phyloP scores from a whole-genome alignment of 1,139 yeast genomes.

The Spathaspora sp. region DNA sequence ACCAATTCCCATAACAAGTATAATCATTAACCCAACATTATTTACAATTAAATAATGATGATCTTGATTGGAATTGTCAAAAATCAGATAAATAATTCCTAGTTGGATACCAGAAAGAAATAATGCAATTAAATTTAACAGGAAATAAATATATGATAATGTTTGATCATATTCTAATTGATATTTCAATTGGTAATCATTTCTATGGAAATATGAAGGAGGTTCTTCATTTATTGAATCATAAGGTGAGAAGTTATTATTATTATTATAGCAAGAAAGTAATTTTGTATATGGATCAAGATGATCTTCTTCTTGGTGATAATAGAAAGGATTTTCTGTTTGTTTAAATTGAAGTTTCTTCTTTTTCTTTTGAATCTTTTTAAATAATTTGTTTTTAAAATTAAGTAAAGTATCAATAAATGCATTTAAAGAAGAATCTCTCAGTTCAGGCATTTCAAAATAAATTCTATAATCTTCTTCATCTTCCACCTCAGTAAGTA shows the following conservation, averaged over 20 bases:
- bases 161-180: conserved; percentile 37
- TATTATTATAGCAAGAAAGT: conserved; percentile 9
- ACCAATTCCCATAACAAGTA: conserved; percentile 34
- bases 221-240: conserved; percentile 38
- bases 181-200: conserved; percentile 23
- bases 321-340: conserved; percentile 10
- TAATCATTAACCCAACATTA: conserved; percentile 35
- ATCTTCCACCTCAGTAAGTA: conserved; percentile 3
- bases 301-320: conserved; percentile 6
- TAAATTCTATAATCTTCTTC: conserved; percentile 8
- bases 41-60: conserved; percentile 26
- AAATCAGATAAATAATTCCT: conserved; percentile 41
- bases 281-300: conserved; percentile 14
- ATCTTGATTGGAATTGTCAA: conserved; percentile 24
- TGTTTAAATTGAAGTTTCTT: background rate
- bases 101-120: conserved; percentile 45
- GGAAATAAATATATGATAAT: conserved; percentile 37
- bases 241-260: conserved; percentile 17
- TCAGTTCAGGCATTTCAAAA: conserved; percentile 5
- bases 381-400: conserved; percentile 12
- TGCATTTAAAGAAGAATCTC: conserved; percentile 6
- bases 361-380: conserved; percentile 4
- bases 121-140: conserved; percentile 34
- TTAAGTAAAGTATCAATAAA: conserved; percentile 12
- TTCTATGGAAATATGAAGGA: conserved; percentile 19